A percentile compares a stretch with the other conserved stretches of the same genome.
Conservation (phyloP, 2,329 filamentous ascomycete species). For the Fusarium protoensiforme region DNA sequence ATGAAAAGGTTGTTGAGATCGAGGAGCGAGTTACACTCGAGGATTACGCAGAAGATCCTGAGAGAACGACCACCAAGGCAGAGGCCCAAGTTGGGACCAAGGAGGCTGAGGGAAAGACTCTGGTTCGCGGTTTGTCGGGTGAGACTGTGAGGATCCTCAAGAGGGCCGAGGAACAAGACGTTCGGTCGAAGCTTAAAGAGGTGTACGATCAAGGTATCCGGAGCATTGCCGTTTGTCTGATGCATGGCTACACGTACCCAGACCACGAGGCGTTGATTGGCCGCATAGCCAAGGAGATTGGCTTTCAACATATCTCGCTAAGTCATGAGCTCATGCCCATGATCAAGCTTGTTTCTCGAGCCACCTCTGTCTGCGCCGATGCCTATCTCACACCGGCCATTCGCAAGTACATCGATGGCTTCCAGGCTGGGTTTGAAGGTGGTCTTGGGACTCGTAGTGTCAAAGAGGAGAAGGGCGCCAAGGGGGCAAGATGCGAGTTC, state of each 20-base stretch:
- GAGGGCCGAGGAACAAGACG: constrained; percentile 64
- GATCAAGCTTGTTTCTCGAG: constrained; percentile 57
- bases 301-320: constrained; percentile 77
- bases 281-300: constrained; percentile 79
- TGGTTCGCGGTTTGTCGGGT: constrained; percentile 75
- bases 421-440: constrained; percentile 83
- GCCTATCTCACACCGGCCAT: constrained; percentile 58
- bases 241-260: constrained; percentile 93
- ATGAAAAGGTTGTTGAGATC: constrained; percentile 87
- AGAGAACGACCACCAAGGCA: constrained; percentile 66
- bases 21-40: constrained; percentile 92
- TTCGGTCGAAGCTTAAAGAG: constrained; percentile 68
- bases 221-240: constrained; percentile 89
- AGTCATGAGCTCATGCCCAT: constrained; percentile 55
- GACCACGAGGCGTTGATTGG: constrained; percentile 85
- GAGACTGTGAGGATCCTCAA: constrained; percentile 76
- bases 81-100: constrained; percentile 62
- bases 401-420: constrained; percentile 70
- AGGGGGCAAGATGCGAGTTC: constrained; percentile 87
- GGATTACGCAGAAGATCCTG: constrained; percentile 90
- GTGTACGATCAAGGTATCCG: constrained; percentile 75
- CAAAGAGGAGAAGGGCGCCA: constrained; percentile 70
- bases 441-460: constrained; percentile 82
- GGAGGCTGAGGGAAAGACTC: constrained; percentile 62
- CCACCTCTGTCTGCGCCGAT: constrained; percentile 57